A percentile compares a stretch with the other conserved stretches of the same genome.
phyloP scores from a whole-genome alignment of 306 rosid species.

The Arachis hypogaea region DNA sequence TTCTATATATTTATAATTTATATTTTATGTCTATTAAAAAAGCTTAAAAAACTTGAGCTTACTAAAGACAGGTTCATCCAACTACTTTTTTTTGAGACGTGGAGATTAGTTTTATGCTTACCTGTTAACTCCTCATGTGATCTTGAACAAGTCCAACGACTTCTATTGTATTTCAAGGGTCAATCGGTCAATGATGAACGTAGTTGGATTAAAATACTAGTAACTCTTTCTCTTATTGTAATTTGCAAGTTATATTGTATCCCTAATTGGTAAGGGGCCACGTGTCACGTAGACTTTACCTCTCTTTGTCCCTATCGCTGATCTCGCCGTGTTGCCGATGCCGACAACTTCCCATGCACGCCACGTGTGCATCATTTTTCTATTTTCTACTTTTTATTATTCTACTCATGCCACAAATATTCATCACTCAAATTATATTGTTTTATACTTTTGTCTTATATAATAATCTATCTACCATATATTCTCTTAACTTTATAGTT shows the following conservation, averaged over 20 bases:
- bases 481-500: no score
- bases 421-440: no score
- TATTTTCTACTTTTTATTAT: neutral
- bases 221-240: neutral
- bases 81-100: no score
- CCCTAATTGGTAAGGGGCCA: neutral
- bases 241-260: neutral
- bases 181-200: constrained; percentile 1
- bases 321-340: constrained; percentile 1
- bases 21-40: no score
- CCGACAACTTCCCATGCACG: constrained; percentile 41
- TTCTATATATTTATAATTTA: no score
- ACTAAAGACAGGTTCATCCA: no score
- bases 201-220: neutral
- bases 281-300: neutral
- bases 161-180: neutral
- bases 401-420: no score
- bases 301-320: neutral
- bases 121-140: neutral
- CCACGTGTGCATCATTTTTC: constrained; percentile 15
- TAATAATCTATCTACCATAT: no score
- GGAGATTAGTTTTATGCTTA: no score
- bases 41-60: no score
- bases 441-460: no score
- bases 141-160: neutral